Base-by-base conservation (phyloP, 1,284 basidiomycete species). In the Mycosarcoma mackinlayi region DNA sequence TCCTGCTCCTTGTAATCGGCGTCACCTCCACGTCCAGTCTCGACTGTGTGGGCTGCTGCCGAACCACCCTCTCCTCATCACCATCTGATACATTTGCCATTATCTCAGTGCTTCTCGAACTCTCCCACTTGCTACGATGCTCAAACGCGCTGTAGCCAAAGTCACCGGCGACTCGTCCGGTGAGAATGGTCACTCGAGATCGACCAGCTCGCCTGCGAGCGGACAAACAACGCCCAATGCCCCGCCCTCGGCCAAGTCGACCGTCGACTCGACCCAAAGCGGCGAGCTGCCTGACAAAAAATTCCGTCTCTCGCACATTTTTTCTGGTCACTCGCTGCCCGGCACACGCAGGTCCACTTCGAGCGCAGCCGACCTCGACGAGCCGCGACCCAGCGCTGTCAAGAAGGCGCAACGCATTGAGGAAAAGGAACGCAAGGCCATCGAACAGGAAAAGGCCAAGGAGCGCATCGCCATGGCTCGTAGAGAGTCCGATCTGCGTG, bases 291-390 rank as follows among this genome's bases (percentile, higher is more conserved):
- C 33, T 8, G 68, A 73, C 40, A 68, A 68, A 25, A 68, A 64
- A 24, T 73, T 64, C 45, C 64, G 70, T 18, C 65, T 73, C 38
- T 68, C 64, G n/a, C 60, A 61, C 52, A 73, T 73, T 47, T 65
- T 73, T 25, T 64, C 64, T n/a, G 51, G 54, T 11, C 53, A 56
- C 42, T 57, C 56, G 16, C 56, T 51, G 21, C 28, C 50, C 8
- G 52, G 52, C 16, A 39, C 52, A 24, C 59, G 64, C 19, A 47
- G 51, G 18, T 57, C 58, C 35, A 55, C 49, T 30, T 73, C 70
- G 6, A 49, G 56, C 5, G 41, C 40, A 6, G 42, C 27, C 46
- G 64, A 57, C 34, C 56, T 68, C 45, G 65, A 73, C 27, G 64
- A 73, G 39, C 64, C 64, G 16, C 59, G 64, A 40, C 60, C 70